phyloP scores from a whole-genome alignment of 2,329 filamentous ascomycete genomes.

The Verticillium longisporum region DNA sequence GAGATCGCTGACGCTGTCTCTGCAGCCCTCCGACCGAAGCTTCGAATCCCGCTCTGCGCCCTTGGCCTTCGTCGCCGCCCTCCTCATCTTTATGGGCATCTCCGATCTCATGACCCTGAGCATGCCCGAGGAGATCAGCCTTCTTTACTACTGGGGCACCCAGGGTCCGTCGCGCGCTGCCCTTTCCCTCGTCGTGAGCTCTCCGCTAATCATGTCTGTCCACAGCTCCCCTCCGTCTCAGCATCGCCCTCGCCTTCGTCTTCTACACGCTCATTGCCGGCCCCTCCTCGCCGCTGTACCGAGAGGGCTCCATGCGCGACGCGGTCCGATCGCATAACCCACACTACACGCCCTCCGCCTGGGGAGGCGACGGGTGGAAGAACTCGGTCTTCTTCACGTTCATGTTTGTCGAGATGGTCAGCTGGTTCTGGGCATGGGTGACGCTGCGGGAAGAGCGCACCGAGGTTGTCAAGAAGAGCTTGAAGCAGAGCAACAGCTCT shows the following conservation, averaged over 20 bases:
- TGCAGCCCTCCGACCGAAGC: constrained; percentile 55
- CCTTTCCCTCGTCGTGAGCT: constrained; percentile 44
- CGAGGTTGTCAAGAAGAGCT: constrained; percentile 26
- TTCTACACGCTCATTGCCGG: constrained; percentile 60
- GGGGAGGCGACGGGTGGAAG: constrained; percentile 63
- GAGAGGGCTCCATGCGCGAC: constrained; percentile 19
- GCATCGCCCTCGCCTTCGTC: constrained; percentile 54
- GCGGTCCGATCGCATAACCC: constrained; percentile 24
- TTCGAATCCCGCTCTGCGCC: constrained; percentile 65
- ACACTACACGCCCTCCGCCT: constrained; percentile 29
- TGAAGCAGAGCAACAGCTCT: constrained; percentile 24
- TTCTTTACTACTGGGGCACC: constrained; percentile 58
- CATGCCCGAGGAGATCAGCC: constrained; percentile 58
- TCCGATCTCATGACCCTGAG: constrained; percentile 61
- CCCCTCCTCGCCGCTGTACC: constrained; percentile 41
- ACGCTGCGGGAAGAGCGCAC: constrained; percentile 60
- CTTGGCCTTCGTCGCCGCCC: constrained; percentile 64
- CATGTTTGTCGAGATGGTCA: constrained; percentile 73
- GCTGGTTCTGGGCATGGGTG: constrained; percentile 82
- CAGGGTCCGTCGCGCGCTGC: constrained; percentile 49
- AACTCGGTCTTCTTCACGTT: constrained; percentile 82
- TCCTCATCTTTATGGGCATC: constrained; percentile 55
- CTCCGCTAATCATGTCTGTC: constrained; percentile 22
- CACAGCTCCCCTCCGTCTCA: constrained; percentile 56
- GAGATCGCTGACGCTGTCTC: not conserved